Evolutionary conservation across 768 basidiomycete genomes (phyloP), one percentile per base, ranked within the genome.

Genomic region (Mycena crocata): DNA sequence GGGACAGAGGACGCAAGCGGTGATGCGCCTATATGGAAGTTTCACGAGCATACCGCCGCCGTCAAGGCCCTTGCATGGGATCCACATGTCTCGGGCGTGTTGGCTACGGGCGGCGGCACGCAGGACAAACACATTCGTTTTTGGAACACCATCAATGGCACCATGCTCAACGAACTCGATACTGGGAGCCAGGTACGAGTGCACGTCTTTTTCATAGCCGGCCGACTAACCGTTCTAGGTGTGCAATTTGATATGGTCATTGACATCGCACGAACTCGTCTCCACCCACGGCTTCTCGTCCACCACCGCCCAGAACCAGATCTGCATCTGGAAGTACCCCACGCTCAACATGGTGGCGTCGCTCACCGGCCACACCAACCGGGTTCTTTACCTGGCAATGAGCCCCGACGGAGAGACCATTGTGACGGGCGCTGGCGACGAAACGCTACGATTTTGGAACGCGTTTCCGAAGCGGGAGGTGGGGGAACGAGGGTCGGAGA

Each of bases 11-110:
- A 79, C 9, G 76, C 77, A 3, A 75, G 79, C 7, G 84, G 83
- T 0, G 89, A 91, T 64, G 77, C 83, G 28, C 98, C 96, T 2
- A 78, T 98, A 12, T 98, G 91, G 89, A 94, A 94, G 76, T 99
- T 98, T 76, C 94, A 95, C 64, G 96, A 99, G 68, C 97, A 99
- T 76, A 92, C 92, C 3, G 97, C 98, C 2, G 97, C 97, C 4
- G 97, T 99, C 60, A 99, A 99, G 74, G 97, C 97, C 7, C 90
- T 99, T 31, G 96, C 97, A 8, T 99, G 98, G 97, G 96, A 95
- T 77, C 96, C 97, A 8, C 98, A 99, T 79, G 86, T 97, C 48
- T 83, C 91, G 14, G 95, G 96, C 1, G 86, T 98, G 2, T 81
- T 99, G 35, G 98, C 97, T 1, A 95, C 93, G 9, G 98, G 98